phyloP scores from a whole-genome alignment of 331 rosid species.

The Spiraea crenata region DNA sequence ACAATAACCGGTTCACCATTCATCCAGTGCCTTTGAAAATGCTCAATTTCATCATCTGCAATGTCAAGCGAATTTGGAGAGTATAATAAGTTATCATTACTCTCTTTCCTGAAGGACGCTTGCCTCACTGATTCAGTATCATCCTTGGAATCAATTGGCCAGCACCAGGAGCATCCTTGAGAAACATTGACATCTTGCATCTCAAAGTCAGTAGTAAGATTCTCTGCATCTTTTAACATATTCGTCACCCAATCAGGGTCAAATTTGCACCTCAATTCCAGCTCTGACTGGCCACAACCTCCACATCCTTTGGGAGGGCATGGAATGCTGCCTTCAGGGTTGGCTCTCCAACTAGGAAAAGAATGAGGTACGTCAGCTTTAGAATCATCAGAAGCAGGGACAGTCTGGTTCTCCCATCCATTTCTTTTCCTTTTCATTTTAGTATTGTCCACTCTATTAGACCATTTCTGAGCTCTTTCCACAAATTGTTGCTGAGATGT shows the following conservation, averaged over 20 bases:
- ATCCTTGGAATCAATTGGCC: constrained; percentile 24
- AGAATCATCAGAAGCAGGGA: constrained; percentile 28
- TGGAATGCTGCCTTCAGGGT: constrained; percentile 53
- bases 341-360: constrained; percentile 53
- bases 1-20: constrained; percentile 79
- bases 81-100: constrained; percentile 49
- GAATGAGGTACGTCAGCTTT: constrained; percentile 27
- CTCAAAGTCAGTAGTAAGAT: constrained; percentile 39
- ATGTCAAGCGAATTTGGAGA: constrained; percentile 48
- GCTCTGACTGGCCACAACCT: constrained; percentile 52
- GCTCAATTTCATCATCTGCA: constrained; percentile 48
- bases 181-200: constrained; percentile 37
- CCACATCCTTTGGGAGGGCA: constrained; percentile 64
- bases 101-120: constrained; percentile 56
- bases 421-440: constrained; percentile 24
- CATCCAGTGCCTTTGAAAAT: constrained; percentile 74
- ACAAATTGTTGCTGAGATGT: constrained; percentile 38
- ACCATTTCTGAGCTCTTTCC: constrained; percentile 36
- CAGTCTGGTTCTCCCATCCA: constrained; percentile 34
- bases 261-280: constrained; percentile 53
- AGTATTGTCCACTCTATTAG: constrained; percentile 15
- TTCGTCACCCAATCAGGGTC: constrained; percentile 55
- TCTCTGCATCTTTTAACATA: constrained; percentile 56
- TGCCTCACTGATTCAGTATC: constrained; percentile 27
- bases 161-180: constrained; percentile 38